Evolutionary conservation across 2,329 filamentous ascomycete species (phyloP), one percentile per base, ranked within the genome.

Genomic region (Elsinoe perseae): DNA sequence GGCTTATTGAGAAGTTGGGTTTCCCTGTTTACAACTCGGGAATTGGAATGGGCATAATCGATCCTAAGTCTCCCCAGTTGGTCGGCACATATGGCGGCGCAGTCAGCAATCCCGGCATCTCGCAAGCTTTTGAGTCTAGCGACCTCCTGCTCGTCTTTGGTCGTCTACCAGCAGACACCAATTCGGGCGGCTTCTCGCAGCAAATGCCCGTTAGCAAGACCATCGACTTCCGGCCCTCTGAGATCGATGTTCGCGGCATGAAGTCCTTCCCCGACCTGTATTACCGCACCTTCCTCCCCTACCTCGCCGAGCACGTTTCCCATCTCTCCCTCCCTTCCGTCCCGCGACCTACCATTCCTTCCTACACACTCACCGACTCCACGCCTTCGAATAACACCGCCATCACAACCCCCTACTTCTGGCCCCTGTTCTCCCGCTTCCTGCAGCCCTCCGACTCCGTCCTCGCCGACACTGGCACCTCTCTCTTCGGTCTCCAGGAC

Each of bases 351-450:
- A 46, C 61, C 64, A 40, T 71, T 62, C 52, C 66, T 60, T 16
- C 66, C 58, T 16, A 62, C 61, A 58, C 63, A 27, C 4, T 67
- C 61, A 58, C 63, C 34, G 2, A 48, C 70, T 73, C 58, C 53
- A 58, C 43, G 61, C 67, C 50, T 68, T 70, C 36, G 68, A 62
- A n/a, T n/a, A n/a, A n/a, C n/a, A n/a, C n/a, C n/a, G 59, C 68
- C 25, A 67, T 75, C 44, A 75, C 72, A 3, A 73, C 75, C 62
- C 70, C 71, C 50, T 70, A 65, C 64, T 65, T 75, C 60, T 76
- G 73, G 73, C 65, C 60, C 42, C 62, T 61, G 32, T 52, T 68
- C 34, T 60, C 65, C 46, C n/a, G 44, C 42, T 74, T 70, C 63
- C 57, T 74, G 32, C 62, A 64, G 28, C 65, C 69, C 0, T 62